A percentile compares a stretch with the other conserved stretches of the same genome.
Evolutionary conservation across 148 eudicot genomes (phyloP).

Genomic region (Vaccinium vitisidaea): DNA sequence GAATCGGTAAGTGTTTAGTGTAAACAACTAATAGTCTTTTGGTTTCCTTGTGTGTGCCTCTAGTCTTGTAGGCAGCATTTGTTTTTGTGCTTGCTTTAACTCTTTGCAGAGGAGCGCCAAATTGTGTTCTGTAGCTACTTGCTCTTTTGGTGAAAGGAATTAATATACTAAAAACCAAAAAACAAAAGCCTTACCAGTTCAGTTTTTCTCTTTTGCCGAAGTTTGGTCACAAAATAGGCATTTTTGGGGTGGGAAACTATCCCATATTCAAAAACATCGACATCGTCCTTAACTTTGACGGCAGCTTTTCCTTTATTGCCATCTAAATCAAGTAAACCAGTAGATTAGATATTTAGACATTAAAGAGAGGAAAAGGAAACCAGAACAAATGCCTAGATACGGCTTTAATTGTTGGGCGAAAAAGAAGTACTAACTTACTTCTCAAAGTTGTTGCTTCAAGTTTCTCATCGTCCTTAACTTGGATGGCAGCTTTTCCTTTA

Average conservation of each 20-base stretch:
- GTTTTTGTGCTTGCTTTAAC: background rate
- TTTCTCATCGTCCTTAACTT: conserved; percentile 8
- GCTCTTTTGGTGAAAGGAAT: background rate
- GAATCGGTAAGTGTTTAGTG: background rate
- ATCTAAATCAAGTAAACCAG: background rate
- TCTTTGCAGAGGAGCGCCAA: background rate
- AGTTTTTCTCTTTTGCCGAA: background rate
- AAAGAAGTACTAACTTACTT: background rate
- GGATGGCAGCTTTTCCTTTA: background rate
- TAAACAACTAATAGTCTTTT: background rate
- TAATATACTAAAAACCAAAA: background rate
- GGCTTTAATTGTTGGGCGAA: background rate
- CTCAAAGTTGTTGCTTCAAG: background rate
- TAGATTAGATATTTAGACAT: background rate
- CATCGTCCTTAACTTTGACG: conserved; percentile 2
- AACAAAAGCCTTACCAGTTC: conserved; percentile 23
- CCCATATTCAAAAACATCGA: conserved; percentile 22
- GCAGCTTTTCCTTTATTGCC: background rate
- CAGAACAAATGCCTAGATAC: background rate
- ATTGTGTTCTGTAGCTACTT: background rate
- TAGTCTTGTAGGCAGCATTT: background rate
- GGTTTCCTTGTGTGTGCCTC: background rate
- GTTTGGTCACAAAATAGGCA: conserved; percentile 26
- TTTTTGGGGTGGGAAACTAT: conserved; percentile 13
- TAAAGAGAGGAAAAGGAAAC: background rate